Base-by-base conservation (phyloP, 139 green algal species). In the Microglena sp. region DNA sequence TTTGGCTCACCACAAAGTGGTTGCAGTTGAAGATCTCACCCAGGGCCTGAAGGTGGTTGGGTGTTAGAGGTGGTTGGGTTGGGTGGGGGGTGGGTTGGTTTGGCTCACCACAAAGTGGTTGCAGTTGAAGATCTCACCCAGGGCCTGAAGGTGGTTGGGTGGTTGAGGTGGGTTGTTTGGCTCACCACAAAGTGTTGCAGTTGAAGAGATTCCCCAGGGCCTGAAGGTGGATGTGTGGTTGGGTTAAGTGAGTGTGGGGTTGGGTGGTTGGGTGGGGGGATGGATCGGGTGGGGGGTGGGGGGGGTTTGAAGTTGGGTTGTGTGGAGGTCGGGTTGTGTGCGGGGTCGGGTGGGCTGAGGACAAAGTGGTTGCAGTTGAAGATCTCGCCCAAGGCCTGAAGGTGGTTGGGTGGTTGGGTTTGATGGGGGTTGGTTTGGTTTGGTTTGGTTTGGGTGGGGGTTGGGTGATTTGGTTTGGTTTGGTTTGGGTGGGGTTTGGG, bases 301-400 rank as follows among this genome's bases (percentile, higher is more conserved):
- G n/a, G n/a, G n/a, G n/a, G n/a, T n/a, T n/a, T n/a, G n/a, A n/a
- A n/a, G n/a, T n/a, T n/a, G n/a, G n/a, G n/a, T n/a, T n/a, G n/a
- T n/a, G n/a, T n/a, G n/a, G n/a, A n/a, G n/a, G n/a, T n/a, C n/a
- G n/a, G n/a, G n/a, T n/a, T n/a, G n/a, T n/a, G n/a, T n/a, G n/a
- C n/a, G n/a, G n/a, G n/a, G n/a, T 11, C 90, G 90, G 80, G 92
- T 94, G 67, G 90, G 64, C 46, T 80, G 5, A 95, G 86, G 11
- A 96, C 72, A 62, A 95, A 96, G 79, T 96, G 86, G 81, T 96
- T 96, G 50, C 88, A 90, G 65, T 93, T 92, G 83, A 96, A 96
- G 84, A 94, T 92, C 77, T 95, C 90, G 4, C 73, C 80, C 50
- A 94, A 66, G 22, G 69, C 73, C 60, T 83, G 24, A 46, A n/a